Conservation (phyloP, 306 rosid species). For the Trichosanthes truncata region DNA sequence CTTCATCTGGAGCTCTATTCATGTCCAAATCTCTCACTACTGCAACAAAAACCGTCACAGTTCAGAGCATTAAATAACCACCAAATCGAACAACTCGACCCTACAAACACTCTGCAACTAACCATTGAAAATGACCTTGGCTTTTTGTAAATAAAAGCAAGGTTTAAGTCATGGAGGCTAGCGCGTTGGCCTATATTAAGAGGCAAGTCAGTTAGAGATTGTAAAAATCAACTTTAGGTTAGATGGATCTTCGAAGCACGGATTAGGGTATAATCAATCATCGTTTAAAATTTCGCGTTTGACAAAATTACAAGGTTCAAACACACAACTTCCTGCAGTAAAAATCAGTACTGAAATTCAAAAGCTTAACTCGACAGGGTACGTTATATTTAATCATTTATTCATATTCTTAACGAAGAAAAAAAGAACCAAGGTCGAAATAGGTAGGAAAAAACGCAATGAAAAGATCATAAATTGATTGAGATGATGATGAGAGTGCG, state of each 20-base stretch:
- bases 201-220: no score
- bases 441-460: background rate
- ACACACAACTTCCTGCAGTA: background rate
- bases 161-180: no score
- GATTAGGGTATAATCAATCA: background rate
- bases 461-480: background rate
- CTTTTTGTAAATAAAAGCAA: no score
- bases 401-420: background rate
- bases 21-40: slow-evolving; percentile 76
- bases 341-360: no score
- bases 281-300: background rate
- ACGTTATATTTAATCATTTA: background rate
- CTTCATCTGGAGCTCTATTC: slow-evolving; percentile 51
- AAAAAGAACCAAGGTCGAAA: background rate
- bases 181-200: no score
- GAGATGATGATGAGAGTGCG: background rate
- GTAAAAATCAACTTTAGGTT: no score
- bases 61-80: background rate
- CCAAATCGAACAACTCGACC: background rate
- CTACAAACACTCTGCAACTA: no score
- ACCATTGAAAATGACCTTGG: no score
- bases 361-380: background rate
- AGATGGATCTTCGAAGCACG: no score
- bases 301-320: background rate
- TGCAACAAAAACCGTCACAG: background rate